A percentile compares a stretch with the other conserved stretches of the same genome.
phyloP scores from a whole-genome alignment of 1,284 basidiomycete species.

The Cryptococcus floricola region DNA sequence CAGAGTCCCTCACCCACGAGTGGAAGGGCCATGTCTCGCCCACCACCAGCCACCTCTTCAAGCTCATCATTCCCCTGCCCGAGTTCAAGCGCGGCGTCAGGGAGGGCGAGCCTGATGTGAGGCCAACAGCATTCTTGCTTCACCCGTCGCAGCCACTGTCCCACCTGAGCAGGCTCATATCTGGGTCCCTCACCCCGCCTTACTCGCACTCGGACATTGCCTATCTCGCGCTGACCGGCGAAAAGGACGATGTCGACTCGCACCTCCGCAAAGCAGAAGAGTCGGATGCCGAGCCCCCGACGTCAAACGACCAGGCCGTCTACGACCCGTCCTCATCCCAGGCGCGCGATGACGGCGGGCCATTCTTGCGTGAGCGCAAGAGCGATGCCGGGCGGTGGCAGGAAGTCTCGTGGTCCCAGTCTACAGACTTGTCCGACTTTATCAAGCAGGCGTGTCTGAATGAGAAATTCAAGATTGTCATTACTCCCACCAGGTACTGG shows the following conservation, averaged over 20 bases:
- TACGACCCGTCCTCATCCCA: no score
- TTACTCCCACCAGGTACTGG: constrained; percentile 35
- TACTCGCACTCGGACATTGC: constrained; percentile 49
- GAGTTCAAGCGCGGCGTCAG: constrained; percentile 19
- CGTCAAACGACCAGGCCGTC: not conserved
- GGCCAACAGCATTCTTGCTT: constrained; percentile 56
- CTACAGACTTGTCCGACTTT: constrained; percentile 65
- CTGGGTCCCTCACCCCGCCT: constrained; percentile 39
- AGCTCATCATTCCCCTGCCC: constrained; percentile 59
- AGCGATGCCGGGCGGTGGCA: constrained; percentile 28
- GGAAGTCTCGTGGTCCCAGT: constrained; percentile 58
- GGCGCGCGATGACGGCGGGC: constrained; percentile 29
- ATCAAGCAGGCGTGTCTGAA: constrained; percentile 60
- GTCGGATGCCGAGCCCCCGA: not conserved
- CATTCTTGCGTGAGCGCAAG: constrained; percentile 34
- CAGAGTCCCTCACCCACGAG: not conserved
- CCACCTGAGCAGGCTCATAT: constrained; percentile 52
- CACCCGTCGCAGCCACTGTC: constrained; percentile 48
- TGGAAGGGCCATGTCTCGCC: constrained; percentile 58
- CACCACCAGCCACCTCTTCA: constrained; percentile 63
- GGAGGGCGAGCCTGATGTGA: constrained; percentile 5
- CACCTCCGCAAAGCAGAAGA: constrained; percentile 34
- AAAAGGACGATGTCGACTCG: constrained; percentile 43
- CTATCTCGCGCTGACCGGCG: constrained; percentile 51
- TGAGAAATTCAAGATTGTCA: constrained; percentile 58